A percentile compares a stretch with the other conserved stretches of the same genome.
Evolutionary conservation across 352 stramenopile species (phyloP).

Genomic region (Elongisporangium prolatum): DNA sequence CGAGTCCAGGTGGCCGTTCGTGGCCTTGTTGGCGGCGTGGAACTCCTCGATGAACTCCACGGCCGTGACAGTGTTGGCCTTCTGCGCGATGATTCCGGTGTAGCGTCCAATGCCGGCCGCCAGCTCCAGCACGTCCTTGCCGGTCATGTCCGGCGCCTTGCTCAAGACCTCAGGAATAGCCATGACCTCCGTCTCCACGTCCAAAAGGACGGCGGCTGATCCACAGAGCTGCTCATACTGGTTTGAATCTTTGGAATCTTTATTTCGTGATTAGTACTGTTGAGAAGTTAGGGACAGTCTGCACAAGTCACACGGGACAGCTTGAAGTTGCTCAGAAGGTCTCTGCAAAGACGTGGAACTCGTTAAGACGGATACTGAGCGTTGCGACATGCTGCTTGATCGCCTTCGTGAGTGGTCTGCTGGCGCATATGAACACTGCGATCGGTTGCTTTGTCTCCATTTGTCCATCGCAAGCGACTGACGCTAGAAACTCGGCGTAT

Average conservation of each 20-base stretch:
- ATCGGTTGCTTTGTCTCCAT: not conserved
- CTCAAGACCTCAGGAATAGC: slow-evolving; percentile 63
- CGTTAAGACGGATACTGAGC: not conserved
- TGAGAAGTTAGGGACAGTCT: not conserved
- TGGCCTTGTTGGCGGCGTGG: slow-evolving; percentile 54
- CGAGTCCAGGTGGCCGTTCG: no score
- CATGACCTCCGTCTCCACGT: not conserved
- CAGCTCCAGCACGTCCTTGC: slow-evolving; percentile 66
- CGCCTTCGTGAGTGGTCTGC: slow-evolving; percentile 8
- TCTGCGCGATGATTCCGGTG: slow-evolving; percentile 45
- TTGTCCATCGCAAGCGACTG: not conserved
- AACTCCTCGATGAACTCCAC: slow-evolving; percentile 83
- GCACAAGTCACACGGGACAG: not conserved
- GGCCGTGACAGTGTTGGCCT: slow-evolving; percentile 47
- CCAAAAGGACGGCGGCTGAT: not conserved
- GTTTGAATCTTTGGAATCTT: not conserved
- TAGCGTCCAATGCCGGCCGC: slow-evolving; percentile 64
- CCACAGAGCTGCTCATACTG: not conserved
- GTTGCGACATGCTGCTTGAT: slow-evolving; percentile 20
- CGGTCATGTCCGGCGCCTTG: slow-evolving; percentile 48
- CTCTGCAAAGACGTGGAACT: slow-evolving; percentile 25
- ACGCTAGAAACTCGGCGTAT: slow-evolving; percentile 6
- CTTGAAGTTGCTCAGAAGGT: slow-evolving; percentile 14
- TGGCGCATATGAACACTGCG: slow-evolving; percentile 23
- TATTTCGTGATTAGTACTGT: not conserved